Evolutionary conservation across 352 stramenopile genomes (phyloP).

Genomic region (Pilasporangium apinafurcum): DNA sequence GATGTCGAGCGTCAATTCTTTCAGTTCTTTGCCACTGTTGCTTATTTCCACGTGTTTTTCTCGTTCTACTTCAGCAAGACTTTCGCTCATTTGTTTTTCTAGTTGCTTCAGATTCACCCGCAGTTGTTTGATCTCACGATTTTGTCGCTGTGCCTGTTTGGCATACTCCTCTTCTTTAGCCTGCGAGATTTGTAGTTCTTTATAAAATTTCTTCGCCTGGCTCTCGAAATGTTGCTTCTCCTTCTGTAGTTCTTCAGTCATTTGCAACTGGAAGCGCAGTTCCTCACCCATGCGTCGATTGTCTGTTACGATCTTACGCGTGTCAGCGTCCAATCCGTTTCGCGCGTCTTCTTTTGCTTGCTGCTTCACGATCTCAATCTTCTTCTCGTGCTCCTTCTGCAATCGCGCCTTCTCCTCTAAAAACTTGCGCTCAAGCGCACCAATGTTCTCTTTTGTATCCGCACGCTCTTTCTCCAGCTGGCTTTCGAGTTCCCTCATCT

Average conservation of each 20-base stretch:
- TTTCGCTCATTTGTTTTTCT: slow-evolving; percentile 68
- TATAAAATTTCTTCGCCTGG: slow-evolving; percentile 41
- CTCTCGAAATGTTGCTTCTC: slow-evolving; percentile 72
- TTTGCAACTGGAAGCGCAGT: slow-evolving; percentile 88
- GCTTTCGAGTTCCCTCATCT: slow-evolving; percentile 55
- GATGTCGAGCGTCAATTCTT: slow-evolving; percentile 84
- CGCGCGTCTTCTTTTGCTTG: slow-evolving; percentile 87
- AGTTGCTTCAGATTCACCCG: slow-evolving; percentile 59
- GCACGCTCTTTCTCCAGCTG: slow-evolving; percentile 51
- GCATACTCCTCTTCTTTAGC: slow-evolving; percentile 89
- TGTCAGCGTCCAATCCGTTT: slow-evolving; percentile 86
- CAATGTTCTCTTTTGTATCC: slow-evolving; percentile 43
- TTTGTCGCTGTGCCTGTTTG: slow-evolving; percentile 66
- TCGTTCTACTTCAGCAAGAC: slow-evolving; percentile 62
- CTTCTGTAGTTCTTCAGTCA: slow-evolving; percentile 83
- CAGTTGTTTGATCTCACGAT: slow-evolving; percentile 70
- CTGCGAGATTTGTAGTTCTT: slow-evolving; percentile 72
- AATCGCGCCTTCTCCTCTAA: slow-evolving; percentile 81
- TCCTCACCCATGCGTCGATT: slow-evolving; percentile 92
- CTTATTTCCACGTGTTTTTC: slow-evolving; percentile 41
- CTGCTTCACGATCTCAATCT: slow-evolving; percentile 80
- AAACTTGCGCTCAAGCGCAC: slow-evolving; percentile 81
- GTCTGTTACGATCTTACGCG: slow-evolving; percentile 88
- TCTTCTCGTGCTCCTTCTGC: slow-evolving; percentile 82
- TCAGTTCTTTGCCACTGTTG: slow-evolving; percentile 51